A percentile compares a stretch with the other conserved stretches of the same genome.
phyloP scores from a whole-genome alignment of 495 filamentous ascomycete species.

The Trypethelium eluteriae region DNA sequence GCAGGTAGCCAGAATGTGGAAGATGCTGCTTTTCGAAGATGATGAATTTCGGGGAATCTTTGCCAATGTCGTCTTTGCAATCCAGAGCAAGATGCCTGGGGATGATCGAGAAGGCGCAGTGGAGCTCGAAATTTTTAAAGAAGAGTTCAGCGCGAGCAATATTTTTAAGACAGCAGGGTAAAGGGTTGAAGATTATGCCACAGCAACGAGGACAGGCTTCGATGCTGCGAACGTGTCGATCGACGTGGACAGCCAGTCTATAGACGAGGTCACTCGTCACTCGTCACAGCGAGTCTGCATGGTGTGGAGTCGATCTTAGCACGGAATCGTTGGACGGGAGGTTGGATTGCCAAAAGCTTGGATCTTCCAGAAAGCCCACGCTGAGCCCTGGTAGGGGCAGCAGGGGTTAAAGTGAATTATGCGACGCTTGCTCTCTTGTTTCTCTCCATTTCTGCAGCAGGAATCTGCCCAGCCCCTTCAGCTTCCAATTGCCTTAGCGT shows the following conservation, averaged over 20 bases:
- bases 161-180: slow-evolving; percentile 22
- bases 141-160: slow-evolving; percentile 38
- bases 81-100: slow-evolving; percentile 39
- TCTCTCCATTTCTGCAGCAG: not conserved
- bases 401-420: slow-evolving; percentile 14
- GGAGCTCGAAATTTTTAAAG: slow-evolving; percentile 38
- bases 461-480: slow-evolving; percentile 53
- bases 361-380: not conserved
- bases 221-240: not conserved
- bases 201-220: not conserved
- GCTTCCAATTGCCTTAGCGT: slow-evolving; percentile 69
- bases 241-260: not conserved
- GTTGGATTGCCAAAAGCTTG: slow-evolving; percentile 9
- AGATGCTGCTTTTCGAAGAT: slow-evolving; percentile 52
- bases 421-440: slow-evolving; percentile 15
- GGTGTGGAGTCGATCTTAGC: not conserved
- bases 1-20: slow-evolving; percentile 33
- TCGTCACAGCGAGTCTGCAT: not conserved
- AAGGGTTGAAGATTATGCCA: not conserved
- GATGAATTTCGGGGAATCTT: slow-evolving; percentile 62
- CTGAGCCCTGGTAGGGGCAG: not conserved
- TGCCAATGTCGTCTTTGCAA: slow-evolving; percentile 61
- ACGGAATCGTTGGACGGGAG: slow-evolving; percentile 6
- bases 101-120: slow-evolving; percentile 28
- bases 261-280: not conserved